These are phyloP conservation scores for Drechslera avenae DNA, from an alignment of 2,329 filamentous ascomycete species.

Conservation along the genomic window DNA sequence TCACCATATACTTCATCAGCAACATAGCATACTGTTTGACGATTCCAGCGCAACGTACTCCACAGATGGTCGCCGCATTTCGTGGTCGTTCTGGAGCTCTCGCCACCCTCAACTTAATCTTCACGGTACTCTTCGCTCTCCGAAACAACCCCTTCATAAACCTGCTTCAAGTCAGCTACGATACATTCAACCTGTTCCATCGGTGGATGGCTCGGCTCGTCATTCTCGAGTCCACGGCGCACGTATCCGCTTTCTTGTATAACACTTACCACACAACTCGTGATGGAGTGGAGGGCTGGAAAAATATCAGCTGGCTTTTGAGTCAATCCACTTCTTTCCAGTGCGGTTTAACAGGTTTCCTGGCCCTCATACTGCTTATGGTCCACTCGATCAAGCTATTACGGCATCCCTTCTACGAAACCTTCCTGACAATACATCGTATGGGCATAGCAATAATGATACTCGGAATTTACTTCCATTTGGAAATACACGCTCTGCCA, in stretches of 20 bases:
- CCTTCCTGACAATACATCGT: conserved; percentile 74
- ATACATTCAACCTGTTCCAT: conserved; percentile 78
- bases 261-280: conserved; percentile 45
- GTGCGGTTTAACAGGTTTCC: conserved; percentile 64
- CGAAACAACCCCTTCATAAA: conserved; percentile 76
- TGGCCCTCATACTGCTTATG: conserved; percentile 63
- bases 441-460: conserved; percentile 63
- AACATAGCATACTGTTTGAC: conserved; percentile 49
- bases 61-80: conserved; percentile 65
- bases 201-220: conserved; percentile 77
- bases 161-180: conserved; percentile 72
- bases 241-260: conserved; percentile 64
- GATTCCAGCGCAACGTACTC: conserved; percentile 67
- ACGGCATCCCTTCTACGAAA: conserved; percentile 78
- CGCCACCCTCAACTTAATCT: conserved; percentile 74
- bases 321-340: conserved; percentile 54
- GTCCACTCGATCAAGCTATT: conserved; percentile 70
- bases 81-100: conserved; percentile 73
- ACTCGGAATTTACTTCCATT: conserved; percentile 67
- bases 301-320: conserved; percentile 37
- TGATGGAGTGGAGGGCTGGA: conserved; percentile 53
- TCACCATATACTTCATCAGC: conserved; percentile 48
- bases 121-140: conserved; percentile 71
- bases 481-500: conserved; percentile 59
- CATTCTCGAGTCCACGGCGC: conserved; percentile 67